These are phyloP conservation scores for Elongisporangium undulatum DNA, from an alignment of 352 stramenopile genomes.

Conservation along the genomic window DNA sequence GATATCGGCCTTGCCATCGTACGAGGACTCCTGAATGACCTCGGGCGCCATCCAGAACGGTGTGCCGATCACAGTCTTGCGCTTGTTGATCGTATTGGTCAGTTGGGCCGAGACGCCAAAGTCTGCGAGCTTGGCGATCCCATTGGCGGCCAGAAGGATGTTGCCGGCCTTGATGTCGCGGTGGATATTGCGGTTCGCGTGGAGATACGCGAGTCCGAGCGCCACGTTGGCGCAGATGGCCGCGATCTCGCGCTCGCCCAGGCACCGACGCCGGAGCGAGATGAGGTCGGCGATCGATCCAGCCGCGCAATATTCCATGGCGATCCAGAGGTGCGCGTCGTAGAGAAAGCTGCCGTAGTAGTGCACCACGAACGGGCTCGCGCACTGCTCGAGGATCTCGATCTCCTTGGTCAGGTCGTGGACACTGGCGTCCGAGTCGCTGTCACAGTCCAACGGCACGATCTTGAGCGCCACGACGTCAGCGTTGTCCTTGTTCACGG, in stretches of 20 bases:
- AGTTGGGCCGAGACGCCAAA: constrained; percentile 90
- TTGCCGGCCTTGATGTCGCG: constrained; percentile 89
- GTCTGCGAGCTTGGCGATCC: constrained; percentile 81
- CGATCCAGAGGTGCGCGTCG: constrained; percentile 77
- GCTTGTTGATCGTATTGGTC: constrained; percentile 88
- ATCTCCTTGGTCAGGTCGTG: constrained; percentile 82
- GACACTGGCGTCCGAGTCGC: constrained; percentile 45
- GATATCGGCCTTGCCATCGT: constrained; percentile 81
- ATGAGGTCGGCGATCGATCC: constrained; percentile 84
- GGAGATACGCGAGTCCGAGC: constrained; percentile 76
- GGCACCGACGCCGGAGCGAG: constrained; percentile 32
- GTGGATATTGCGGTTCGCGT: constrained; percentile 77
- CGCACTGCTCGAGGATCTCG: constrained; percentile 73
- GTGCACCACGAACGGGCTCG: constrained; percentile 79
- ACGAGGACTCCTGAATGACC: constrained; percentile 86
- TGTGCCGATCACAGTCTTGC: constrained; percentile 87
- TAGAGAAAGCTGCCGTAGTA: constrained; percentile 83
- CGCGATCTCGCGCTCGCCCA: constrained; percentile 70
- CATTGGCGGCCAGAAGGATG: constrained; percentile 65
- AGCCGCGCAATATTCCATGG: constrained; percentile 87
- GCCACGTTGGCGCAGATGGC: constrained; percentile 64
- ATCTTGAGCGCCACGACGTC: constrained; percentile 82
- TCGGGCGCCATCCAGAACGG: constrained; percentile 92
- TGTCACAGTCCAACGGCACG: constrained; percentile 75
- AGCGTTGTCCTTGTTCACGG: constrained; percentile 47